Percentiles rank a stretch among this genome's conserved stretches.
These are phyloP conservation scores for Penicillium sp. DNA, from an alignment of 2,329 filamentous ascomycete species.

Conservation along the genomic window DNA sequence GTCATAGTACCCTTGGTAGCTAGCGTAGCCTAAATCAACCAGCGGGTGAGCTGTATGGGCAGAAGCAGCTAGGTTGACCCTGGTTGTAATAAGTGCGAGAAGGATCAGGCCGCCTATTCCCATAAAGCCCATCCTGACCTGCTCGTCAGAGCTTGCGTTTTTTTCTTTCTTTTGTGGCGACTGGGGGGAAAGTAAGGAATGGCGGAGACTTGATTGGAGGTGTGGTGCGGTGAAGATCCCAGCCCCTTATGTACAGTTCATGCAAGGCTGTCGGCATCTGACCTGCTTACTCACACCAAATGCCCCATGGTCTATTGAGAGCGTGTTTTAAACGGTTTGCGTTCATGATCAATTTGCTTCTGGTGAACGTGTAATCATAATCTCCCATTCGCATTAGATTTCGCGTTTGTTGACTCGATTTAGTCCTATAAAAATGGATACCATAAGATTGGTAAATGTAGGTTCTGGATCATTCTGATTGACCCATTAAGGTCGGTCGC, in stretches of 20 bases:
- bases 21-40: constrained; percentile 50
- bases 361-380: neutral
- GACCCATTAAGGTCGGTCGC: neutral
- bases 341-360: neutral
- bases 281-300: neutral
- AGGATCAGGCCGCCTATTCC: neutral
- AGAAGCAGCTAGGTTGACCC: neutral
- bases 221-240: constrained; percentile 1
- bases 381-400: too few species aligned
- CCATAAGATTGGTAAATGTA: neutral
- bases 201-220: neutral
- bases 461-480: neutral
- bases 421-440: neutral
- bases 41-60: constrained; percentile 1
- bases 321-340: neutral
- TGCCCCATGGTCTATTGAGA: neutral
- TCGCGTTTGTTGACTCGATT: neutral
- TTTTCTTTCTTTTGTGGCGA: neutral
- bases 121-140: neutral
- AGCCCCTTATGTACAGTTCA: neutral
- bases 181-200: neutral
- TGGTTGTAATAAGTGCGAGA: neutral
- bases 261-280: neutral
- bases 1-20: constrained; percentile 48
- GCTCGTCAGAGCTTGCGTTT: neutral